Percentiles rank a stretch among this genome's conserved stretches.
phyloP scores from a whole-genome alignment of 768 basidiomycete genomes.

The Rhodosporidiobolus sp. region DNA sequence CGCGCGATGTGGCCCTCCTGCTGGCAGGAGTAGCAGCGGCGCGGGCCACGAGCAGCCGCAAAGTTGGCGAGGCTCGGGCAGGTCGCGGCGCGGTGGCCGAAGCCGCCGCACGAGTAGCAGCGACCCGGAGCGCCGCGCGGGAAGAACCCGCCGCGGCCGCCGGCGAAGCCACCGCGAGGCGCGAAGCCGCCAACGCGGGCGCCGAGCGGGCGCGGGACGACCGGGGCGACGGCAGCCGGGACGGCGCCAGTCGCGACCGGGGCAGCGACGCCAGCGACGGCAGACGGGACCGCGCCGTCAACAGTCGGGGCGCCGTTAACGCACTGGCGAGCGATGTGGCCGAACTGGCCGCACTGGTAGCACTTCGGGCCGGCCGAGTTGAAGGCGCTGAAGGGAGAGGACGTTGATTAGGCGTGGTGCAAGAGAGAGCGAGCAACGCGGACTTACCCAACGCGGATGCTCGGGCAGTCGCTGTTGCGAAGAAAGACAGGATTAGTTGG shows the following conservation, averaged over 20 bases:
- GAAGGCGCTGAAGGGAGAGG: conserved; percentile 8
- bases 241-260: conserved; percentile 7
- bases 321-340: conserved; percentile 40
- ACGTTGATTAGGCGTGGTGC: neutral
- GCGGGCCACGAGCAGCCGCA: neutral
- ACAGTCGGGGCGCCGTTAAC: conserved; percentile 8
- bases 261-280: conserved; percentile 7
- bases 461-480: neutral
- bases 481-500: neutral
- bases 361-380: conserved; percentile 17
- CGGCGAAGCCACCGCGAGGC: conserved; percentile 25
- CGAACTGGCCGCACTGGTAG: conserved; percentile 32
- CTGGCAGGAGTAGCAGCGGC: conserved; percentile 34
- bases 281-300: neutral
- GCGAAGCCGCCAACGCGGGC: conserved; percentile 7
- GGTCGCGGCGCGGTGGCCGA: conserved; percentile 20
- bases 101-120: conserved; percentile 34
- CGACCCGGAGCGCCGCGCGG: conserved; percentile 1
- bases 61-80: conserved; percentile 18
- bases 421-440: neutral
- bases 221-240: conserved; percentile 49
- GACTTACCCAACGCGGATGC: conserved; percentile 13
- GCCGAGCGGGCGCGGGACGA: conserved; percentile 4
- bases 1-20: conserved; percentile 36
- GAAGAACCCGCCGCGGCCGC: conserved; percentile 16